Conservation (phyloP, 352 stramenopile genomes). For the Phytophthora pistaciae region DNA sequence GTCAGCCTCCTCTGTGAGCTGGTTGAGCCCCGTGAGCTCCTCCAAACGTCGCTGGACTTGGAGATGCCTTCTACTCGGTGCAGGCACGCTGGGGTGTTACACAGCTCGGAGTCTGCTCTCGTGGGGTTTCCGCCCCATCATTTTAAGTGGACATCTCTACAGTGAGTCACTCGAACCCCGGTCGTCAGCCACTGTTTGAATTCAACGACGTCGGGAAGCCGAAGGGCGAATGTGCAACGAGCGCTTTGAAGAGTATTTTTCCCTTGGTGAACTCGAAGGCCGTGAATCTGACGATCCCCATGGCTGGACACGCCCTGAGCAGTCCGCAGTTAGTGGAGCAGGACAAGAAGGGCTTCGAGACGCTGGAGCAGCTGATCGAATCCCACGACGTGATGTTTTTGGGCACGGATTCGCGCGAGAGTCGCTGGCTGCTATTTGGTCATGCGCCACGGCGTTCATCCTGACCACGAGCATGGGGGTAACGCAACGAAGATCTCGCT, state of each 20-base stretch:
- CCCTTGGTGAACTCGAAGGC: slow-evolving; percentile 91
- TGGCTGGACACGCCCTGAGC: slow-evolving; percentile 96
- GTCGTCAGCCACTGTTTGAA: slow-evolving; percentile 97
- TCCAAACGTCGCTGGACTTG: no score
- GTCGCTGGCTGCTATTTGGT: slow-evolving; percentile 98
- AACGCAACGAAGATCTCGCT: slow-evolving; percentile 12
- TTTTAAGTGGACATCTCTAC: slow-evolving; percentile 97
- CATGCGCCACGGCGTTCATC: slow-evolving; percentile 94
- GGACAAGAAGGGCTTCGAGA: slow-evolving; percentile 72
- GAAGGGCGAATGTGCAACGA: slow-evolving; percentile 95
- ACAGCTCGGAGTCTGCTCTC: slow-evolving; percentile 95
- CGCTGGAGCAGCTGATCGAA: slow-evolving; percentile 92
- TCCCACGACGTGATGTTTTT: slow-evolving; percentile 97
- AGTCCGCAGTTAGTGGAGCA: slow-evolving; percentile 67
- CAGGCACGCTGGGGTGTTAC: slow-evolving; percentile 97
- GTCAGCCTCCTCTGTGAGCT: slow-evolving; percentile 68
- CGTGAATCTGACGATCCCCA: slow-evolving; percentile 97
- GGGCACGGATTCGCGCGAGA: slow-evolving; percentile 98
- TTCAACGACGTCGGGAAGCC: slow-evolving; percentile 95
- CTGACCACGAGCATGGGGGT: slow-evolving; percentile 6
- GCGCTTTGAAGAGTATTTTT: slow-evolving; percentile 93
- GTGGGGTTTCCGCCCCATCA: slow-evolving; percentile 98
- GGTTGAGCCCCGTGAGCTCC: slow-evolving; percentile 78
- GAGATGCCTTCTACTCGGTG: slow-evolving; percentile 96
- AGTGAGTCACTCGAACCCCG: slow-evolving; percentile 98